Evolutionary conservation across 2,329 filamentous ascomycete genomes (phyloP).

Genomic region (Xylaria sp.): DNA sequence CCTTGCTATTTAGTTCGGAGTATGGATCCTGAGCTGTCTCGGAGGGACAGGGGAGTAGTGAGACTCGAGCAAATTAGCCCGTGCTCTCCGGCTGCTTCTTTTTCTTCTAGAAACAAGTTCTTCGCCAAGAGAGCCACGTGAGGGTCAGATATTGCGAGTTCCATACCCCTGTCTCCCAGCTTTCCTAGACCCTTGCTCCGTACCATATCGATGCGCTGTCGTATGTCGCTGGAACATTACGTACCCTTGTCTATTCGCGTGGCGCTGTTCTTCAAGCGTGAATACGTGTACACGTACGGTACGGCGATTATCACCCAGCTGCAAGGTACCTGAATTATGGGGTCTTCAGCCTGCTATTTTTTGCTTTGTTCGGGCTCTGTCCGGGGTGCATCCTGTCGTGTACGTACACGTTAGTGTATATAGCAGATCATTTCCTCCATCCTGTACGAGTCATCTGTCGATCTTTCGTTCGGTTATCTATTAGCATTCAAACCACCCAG

Average conservation of each 20-base stretch:
- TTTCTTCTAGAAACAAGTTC: constrained; percentile 39
- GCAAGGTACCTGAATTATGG: constrained; percentile 32
- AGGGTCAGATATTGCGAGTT: constrained; percentile 45
- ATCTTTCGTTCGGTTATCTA: constrained; percentile 30
- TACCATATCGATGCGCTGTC: constrained; percentile 14
- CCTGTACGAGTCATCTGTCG: constrained; percentile 34
- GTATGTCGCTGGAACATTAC: constrained; percentile 21
- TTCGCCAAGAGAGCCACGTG: constrained; percentile 43
- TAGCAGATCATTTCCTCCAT: constrained; percentile 43
- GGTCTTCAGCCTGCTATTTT: constrained; percentile 39
- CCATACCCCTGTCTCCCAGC: constrained; percentile 31
- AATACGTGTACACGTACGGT: constrained; percentile 1
- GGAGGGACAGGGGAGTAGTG: constrained; percentile 2
- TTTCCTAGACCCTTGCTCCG: constrained; percentile 17
- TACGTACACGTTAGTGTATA: constrained; percentile 34
- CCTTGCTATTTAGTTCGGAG: constrained; percentile 37
- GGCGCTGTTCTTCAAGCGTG: constrained; percentile 23
- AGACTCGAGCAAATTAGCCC: constrained; percentile 31
- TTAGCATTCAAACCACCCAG: constrained; percentile 26
- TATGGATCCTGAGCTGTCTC: constrained; percentile 25
- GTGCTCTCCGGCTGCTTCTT: constrained; percentile 14
- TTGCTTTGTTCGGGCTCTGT: constrained; percentile 26
- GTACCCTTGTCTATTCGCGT: constrained; percentile 31
- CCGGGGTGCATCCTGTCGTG: constrained; percentile 29
- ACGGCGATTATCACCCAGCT: constrained; percentile 5